A percentile compares a stretch with the other conserved stretches of the same genome.
These are phyloP conservation scores for Curvularia lunata DNA, from an alignment of 2,329 filamentous ascomycete genomes.

Conservation along the genomic window DNA sequence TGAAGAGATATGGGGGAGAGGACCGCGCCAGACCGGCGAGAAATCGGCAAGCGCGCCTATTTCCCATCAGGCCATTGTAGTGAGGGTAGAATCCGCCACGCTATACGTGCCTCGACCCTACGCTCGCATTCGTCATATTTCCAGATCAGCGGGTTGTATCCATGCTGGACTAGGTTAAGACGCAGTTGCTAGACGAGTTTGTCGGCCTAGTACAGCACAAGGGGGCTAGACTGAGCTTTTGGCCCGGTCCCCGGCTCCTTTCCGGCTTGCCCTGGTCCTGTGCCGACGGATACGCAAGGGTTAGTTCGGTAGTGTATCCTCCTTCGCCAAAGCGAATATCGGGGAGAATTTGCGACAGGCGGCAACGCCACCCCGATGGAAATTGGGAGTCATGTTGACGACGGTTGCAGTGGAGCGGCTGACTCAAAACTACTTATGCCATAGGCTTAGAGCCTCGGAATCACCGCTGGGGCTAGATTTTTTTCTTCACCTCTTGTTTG, in stretches of 20 bases:
- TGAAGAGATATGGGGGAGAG: constrained; percentile 2
- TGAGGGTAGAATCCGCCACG: constrained; percentile 9
- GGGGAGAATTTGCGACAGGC: constrained; percentile 1
- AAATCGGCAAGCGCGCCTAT: constrained; percentile 16
- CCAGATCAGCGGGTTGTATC: background rate
- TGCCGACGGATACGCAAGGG: constrained; percentile 10
- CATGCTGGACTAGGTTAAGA: background rate
- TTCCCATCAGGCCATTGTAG: constrained; percentile 7
- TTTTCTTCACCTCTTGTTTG: background rate
- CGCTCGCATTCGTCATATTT: constrained; percentile 11
- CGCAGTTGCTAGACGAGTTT: constrained; percentile 8
- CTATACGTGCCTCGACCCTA: constrained; percentile 4
- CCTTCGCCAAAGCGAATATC: background rate
- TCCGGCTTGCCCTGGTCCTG: background rate
- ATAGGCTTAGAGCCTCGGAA: background rate
- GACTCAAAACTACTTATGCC: constrained; percentile 11
- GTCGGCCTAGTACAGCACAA: constrained; percentile 5
- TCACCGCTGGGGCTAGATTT: background rate
- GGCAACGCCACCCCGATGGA: constrained; percentile 2
- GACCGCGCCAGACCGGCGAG: constrained; percentile 12
- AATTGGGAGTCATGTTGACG: constrained; percentile 10
- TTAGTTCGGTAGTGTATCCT: background rate
- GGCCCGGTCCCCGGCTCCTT: background rate
- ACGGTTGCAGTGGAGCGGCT: constrained; percentile 9
- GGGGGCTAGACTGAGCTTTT: constrained; percentile 9